Conservation (phyloP, 2,329 filamentous ascomycete genomes). For the Penicillium glabrum region DNA sequence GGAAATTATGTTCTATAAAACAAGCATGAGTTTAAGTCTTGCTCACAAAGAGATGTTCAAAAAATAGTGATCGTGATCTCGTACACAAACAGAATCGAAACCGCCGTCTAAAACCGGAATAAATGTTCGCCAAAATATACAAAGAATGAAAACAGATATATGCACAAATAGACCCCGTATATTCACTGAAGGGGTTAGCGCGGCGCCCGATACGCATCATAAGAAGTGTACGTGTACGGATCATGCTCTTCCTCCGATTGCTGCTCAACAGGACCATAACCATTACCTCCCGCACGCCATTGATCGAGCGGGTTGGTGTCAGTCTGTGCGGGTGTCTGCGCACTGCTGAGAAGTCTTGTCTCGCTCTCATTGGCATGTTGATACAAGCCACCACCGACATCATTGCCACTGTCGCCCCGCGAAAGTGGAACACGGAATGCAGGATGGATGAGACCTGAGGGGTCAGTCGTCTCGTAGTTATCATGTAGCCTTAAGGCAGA, state of each 20-base stretch:
- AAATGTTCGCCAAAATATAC: slow-evolving; percentile 1
- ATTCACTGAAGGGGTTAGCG: slow-evolving; percentile 9
- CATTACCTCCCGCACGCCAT: slow-evolving; percentile 31
- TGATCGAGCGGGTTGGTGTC: slow-evolving; percentile 28
- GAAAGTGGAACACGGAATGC: slow-evolving; percentile 36
- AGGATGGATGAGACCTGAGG: slow-evolving; percentile 31
- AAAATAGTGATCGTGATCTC: slow-evolving; percentile 11
- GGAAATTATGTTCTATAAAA: not conserved
- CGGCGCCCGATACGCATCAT: slow-evolving; percentile 33
- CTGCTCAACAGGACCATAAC: slow-evolving; percentile 39
- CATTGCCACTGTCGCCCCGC: slow-evolving; percentile 22
- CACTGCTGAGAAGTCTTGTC: slow-evolving; percentile 36
- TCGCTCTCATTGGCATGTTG: slow-evolving; percentile 41
- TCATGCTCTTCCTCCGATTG: slow-evolving; percentile 17
- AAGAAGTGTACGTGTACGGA: slow-evolving; percentile 27
- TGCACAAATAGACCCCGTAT: not conserved
- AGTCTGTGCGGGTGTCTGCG: slow-evolving; percentile 31
- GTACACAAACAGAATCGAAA: slow-evolving; percentile 5
- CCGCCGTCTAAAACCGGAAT: not conserved
- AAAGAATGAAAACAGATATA: slow-evolving; percentile 4
- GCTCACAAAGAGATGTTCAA: slow-evolving; percentile 6
- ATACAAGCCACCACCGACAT: slow-evolving; percentile 28
- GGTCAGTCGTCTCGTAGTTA: slow-evolving; percentile 22
- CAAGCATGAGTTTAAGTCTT: not conserved
- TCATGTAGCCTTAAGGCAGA: slow-evolving; percentile 27